Evolutionary conservation across 495 filamentous ascomycete genomes (phyloP), one percentile per base, ranked within the genome.

Genomic region (Trichodelitschia bisporula): DNA sequence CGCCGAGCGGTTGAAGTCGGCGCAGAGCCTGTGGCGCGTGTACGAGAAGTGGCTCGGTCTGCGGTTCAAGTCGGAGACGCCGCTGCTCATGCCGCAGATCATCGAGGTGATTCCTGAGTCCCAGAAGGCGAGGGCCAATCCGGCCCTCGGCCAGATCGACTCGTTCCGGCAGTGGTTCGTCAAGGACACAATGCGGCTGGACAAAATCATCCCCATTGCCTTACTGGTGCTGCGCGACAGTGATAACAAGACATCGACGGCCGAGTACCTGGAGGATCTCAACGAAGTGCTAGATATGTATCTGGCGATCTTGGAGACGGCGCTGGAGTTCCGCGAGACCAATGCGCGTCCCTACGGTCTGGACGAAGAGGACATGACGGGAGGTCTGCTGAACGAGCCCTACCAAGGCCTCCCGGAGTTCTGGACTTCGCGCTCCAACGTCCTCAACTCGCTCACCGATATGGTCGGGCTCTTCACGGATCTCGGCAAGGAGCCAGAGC

Each of bases 1-100:
- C 40, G 83, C 82, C 0, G 86, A 95, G 45, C 92, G 80, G 46
- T 63, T 92, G 40, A 69, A 70, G 23, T 76, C 80, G 19, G 84
- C 82, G n/a, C 62, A 62, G 26, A 60, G 65, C 20, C 59, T 95
- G 36, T 95, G 83, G 82, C 64, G 67, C 34, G 50, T 60, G 18
- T 72, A 86, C 41, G 70, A 86, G 27, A 36, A 33, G 12, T 40
- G 39, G 37, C 41, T 58, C 9, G 20, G 29, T 4, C 26, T 35
- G 3, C 19, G 35, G 20, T 53, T 51, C 12, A 45, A 51, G 12
- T 54, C 50, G 21, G 36, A 38, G 3, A 45, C 51, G 10, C 55
- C 54, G 5, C 58, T 62, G 21, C 56, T 86, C 11, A 24, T 53
- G 10, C 53, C 62, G 9, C 66, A 76, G 35, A 61, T 80, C 16